phyloP scores from a whole-genome alignment of 495 filamentous ascomycete species.

The Aspergillus cavernicola region DNA sequence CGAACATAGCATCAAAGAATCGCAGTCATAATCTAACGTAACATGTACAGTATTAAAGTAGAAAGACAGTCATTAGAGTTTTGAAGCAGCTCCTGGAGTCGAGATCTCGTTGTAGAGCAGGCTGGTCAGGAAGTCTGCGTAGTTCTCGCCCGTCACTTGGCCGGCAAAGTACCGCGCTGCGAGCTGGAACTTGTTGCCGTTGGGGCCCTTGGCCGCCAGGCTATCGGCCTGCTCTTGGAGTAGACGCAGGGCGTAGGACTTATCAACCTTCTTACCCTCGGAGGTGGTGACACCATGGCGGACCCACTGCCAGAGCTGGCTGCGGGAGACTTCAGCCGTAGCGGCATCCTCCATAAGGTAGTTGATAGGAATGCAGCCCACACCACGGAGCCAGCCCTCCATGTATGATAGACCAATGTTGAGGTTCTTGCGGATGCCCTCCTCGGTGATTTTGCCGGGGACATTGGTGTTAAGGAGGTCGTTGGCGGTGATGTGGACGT shows the following conservation, averaged over 20 bases:
- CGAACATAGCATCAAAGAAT: slow-evolving; percentile 1
- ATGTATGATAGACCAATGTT: slow-evolving; percentile 94
- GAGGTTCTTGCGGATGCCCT: slow-evolving; percentile 95
- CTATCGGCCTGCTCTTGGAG: slow-evolving; percentile 81
- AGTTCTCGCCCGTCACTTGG: slow-evolving; percentile 96
- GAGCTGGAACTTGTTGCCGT: slow-evolving; percentile 88
- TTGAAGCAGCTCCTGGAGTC: slow-evolving; percentile 73
- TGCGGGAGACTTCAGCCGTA: slow-evolving; percentile 90
- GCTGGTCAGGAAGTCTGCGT: slow-evolving; percentile 94
- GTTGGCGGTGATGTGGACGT: slow-evolving; percentile 79
- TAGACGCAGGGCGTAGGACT: slow-evolving; percentile 80
- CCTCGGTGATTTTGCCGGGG: slow-evolving; percentile 89
- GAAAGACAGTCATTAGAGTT: slow-evolving; percentile 55
- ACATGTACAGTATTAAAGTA: neutral
- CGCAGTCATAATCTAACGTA: slow-evolving; percentile 9
- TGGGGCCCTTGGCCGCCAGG: slow-evolving; percentile 68
- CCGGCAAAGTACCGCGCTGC: slow-evolving; percentile 88
- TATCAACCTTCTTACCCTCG: slow-evolving; percentile 91
- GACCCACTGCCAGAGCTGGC: slow-evolving; percentile 95
- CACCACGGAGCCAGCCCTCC: slow-evolving; percentile 94
- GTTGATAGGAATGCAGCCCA: slow-evolving; percentile 98
- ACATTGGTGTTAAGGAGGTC: slow-evolving; percentile 99
- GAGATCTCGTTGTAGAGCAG: slow-evolving; percentile 97
- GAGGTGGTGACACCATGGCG: slow-evolving; percentile 78
- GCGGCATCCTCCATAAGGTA: slow-evolving; percentile 99